Evolutionary conservation across 1,139 yeast species (phyloP).

Genomic region (Yamadazyma sp.): DNA sequence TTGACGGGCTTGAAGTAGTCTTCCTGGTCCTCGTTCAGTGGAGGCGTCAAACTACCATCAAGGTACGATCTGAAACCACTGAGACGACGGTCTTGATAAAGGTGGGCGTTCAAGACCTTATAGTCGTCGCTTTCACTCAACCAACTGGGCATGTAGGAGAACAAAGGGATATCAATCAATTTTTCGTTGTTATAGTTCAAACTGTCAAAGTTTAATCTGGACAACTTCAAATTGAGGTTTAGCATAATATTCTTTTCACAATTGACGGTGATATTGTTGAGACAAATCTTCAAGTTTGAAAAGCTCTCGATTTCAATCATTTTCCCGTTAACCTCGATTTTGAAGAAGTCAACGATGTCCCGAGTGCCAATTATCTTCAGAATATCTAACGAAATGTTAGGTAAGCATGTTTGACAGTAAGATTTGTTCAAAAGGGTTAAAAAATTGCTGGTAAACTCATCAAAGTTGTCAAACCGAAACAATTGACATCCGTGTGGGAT

Average conservation of each 20-base stretch:
- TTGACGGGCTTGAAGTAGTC: slow-evolving; percentile 4
- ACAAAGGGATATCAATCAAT: slow-evolving; percentile 15
- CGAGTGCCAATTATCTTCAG: slow-evolving; percentile 21
- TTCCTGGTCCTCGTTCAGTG: slow-evolving; percentile 10
- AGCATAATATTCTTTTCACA: slow-evolving; percentile 15
- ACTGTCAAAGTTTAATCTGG: slow-evolving; percentile 16
- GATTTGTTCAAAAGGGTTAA: slow-evolving; percentile 13
- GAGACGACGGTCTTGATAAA: slow-evolving; percentile 12
- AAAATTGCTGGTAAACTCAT: slow-evolving; percentile 19
- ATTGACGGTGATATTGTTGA: slow-evolving; percentile 13
- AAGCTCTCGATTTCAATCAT: slow-evolving; percentile 16
- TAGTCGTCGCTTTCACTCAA: slow-evolving; percentile 18
- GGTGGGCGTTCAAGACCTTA: slow-evolving; percentile 15
- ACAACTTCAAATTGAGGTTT: slow-evolving; percentile 13
- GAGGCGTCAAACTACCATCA: slow-evolving; percentile 18
- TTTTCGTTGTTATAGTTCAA: slow-evolving; percentile 12
- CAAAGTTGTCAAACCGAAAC: slow-evolving; percentile 20
- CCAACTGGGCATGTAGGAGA: slow-evolving; percentile 18
- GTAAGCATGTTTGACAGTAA: slow-evolving; percentile 22
- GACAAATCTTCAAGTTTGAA: slow-evolving; percentile 15
- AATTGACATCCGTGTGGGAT: slow-evolving; percentile 22
- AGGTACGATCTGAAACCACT: slow-evolving; percentile 8
- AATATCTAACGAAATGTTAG: slow-evolving; percentile 21
- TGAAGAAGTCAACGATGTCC: slow-evolving; percentile 18
- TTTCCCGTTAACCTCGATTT: slow-evolving; percentile 27